Conservation (phyloP, 116 monocot genomes). For the Cymodocea nodosa region DNA sequence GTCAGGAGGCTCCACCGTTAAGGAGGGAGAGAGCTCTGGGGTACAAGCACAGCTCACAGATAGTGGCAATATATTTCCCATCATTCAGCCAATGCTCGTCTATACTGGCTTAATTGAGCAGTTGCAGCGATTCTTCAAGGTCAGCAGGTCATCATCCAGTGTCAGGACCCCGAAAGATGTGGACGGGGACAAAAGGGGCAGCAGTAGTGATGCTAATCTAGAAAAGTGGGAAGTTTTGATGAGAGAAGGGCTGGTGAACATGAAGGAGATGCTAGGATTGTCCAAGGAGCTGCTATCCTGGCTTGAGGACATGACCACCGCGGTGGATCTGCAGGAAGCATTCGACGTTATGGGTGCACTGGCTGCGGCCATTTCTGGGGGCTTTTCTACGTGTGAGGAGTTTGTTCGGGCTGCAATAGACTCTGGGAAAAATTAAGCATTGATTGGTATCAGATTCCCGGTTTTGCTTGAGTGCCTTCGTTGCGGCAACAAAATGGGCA, state of each 20-base stretch:
- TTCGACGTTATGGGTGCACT: conserved; percentile 77
- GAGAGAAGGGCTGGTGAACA: conserved; percentile 71
- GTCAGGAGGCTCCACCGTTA: conserved; percentile 1
- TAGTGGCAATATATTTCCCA: conserved; percentile 32
- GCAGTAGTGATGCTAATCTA: conserved; percentile 2
- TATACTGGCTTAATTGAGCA: conserved; percentile 89
- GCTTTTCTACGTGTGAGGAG: conserved; percentile 56
- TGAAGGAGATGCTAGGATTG: conserved; percentile 86
- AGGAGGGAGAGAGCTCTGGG: conserved; percentile 19
- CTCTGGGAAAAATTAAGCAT: conserved; percentile 28
- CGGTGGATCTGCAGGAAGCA: conserved; percentile 63
- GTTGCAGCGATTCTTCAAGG: conserved; percentile 81
- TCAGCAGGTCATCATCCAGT: conserved; percentile 4
- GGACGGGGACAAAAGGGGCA: conserved; percentile 6
- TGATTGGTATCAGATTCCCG: background rate
- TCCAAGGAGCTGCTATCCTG: conserved; percentile 75
- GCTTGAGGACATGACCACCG: conserved; percentile 84
- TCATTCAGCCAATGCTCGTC: conserved; percentile 78
- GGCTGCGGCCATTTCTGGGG: conserved; percentile 40
- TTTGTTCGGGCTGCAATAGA: conserved; percentile 70
- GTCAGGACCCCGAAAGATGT: conserved; percentile 2
- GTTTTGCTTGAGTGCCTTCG: too few relatives aligned
- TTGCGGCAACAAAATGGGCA: too few relatives aligned
- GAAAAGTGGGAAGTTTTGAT: conserved; percentile 78
- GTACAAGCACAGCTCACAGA: conserved; percentile 12